Conservation (phyloP, 192 early-diverging fungal genomes). For the Backusella luteola region DNA sequence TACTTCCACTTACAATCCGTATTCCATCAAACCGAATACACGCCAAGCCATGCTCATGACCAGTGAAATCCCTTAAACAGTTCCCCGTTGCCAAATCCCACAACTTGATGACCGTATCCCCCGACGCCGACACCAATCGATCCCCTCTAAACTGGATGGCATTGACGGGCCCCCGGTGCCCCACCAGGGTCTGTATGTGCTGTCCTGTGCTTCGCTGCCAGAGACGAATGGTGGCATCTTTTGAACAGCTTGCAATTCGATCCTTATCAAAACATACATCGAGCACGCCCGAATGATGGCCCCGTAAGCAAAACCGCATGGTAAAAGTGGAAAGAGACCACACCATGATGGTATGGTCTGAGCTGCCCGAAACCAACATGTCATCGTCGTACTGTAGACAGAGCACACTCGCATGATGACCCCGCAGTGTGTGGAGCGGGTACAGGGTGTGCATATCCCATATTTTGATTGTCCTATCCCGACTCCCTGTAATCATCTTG, state of each 20-base stretch:
- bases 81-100: slow-evolving; percentile 77
- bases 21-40: slow-evolving; percentile 91
- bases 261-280: slow-evolving; percentile 82
- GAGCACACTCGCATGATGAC: slow-evolving; percentile 71
- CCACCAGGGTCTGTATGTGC: slow-evolving; percentile 65
- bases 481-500: slow-evolving; percentile 78
- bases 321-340: slow-evolving; percentile 70
- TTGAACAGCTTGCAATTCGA: slow-evolving; percentile 87
- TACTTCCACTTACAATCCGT: slow-evolving; percentile 79
- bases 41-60: slow-evolving; percentile 82
- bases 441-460: slow-evolving; percentile 70
- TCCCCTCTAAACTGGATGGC: slow-evolving; percentile 82
- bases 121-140: slow-evolving; percentile 75
- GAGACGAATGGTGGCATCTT: slow-evolving; percentile 91
- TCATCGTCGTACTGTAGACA: slow-evolving; percentile 86
- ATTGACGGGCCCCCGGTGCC: slow-evolving; percentile 96
- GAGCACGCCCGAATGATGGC: slow-evolving; percentile 82
- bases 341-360: slow-evolving; percentile 81
- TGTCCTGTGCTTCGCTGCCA: slow-evolving; percentile 72
- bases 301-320: slow-evolving; percentile 54
- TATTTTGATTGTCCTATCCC: slow-evolving; percentile 78
- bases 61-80: slow-evolving; percentile 64
- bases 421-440: slow-evolving; percentile 59
- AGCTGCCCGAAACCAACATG: slow-evolving; percentile 83
- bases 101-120: slow-evolving; percentile 79